Evolutionary conservation across 805 yeast genomes (phyloP), one percentile per base, ranked within the genome.

Genomic region (Kuraishia molischiana): DNA sequence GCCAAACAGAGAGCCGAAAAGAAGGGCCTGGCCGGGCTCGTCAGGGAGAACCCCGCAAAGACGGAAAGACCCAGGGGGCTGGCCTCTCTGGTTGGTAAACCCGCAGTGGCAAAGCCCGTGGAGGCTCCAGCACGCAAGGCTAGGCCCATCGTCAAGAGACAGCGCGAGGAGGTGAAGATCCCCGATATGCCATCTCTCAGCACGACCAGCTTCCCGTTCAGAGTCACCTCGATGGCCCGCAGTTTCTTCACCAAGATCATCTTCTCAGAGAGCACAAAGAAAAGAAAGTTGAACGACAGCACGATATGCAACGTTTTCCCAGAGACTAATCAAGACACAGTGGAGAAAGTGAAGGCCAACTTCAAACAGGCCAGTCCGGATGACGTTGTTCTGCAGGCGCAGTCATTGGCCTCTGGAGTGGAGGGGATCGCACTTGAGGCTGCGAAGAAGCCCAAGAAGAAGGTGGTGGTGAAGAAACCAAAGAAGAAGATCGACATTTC

Each of bases 281-380:
- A 38, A 22, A 26, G 46, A 22, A 41, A 34, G 33, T 33, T 40
- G 22, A 24, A 34, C 14, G 19, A 39, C 11, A 10, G 22, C 3
- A 38, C 30, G 4, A 38, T 38, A n/a, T 37, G 40, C 19, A 32
- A n/a, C 10, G 28, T 32, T n/a, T 35, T 29, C 20, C 38, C 33
- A 13, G 17, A 35, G 17, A 35, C 49, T 13, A 33, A 48, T 38
- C 38, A 44, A 35, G 50, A 61, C 40, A 47, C 64, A 49, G 65
- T 63, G 34, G 55, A 53, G 44, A 67, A 63, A 54, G 69, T 72
- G 2, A 63, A 67, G 35, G 50, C 65, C 33, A 80, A 76, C 46
- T 85, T 85, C 46, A 54, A 58, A 10, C 64, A 67, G 43, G 87
- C 87, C 13, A 82, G 95, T 47, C 96, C 96, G 4, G 97, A 89